These are phyloP conservation scores for Coniella vitis DNA, from an alignment of 2,329 filamentous ascomycete genomes.

Conservation along the genomic window DNA sequence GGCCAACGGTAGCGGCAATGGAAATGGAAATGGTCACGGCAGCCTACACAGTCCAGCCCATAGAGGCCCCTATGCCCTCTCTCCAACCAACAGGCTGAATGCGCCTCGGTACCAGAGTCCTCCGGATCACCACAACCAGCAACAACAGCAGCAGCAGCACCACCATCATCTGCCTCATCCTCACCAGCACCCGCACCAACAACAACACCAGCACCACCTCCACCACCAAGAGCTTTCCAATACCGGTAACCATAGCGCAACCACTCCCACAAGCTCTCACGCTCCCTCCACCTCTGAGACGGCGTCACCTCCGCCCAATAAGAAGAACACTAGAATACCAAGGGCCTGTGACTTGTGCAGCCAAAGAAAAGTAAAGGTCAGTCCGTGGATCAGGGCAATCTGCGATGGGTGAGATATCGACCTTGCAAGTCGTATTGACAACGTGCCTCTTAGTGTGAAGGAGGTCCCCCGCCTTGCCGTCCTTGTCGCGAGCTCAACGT, in stretches of 20 bases:
- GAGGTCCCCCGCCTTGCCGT: slow-evolving; percentile 47
- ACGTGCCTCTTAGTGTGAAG: slow-evolving; percentile 38
- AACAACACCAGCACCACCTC: neutral
- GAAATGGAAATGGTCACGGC: neutral
- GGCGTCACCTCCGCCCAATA: neutral
- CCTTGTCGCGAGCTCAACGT: slow-evolving; percentile 51
- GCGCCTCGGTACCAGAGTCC: neutral
- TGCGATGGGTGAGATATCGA: too few relatives aligned
- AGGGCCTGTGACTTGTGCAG: slow-evolving; percentile 57
- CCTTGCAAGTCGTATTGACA: neutral
- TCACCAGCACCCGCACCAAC: slow-evolving; percentile 1
- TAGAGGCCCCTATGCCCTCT: neutral
- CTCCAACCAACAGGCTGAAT: slow-evolving; percentile 5
- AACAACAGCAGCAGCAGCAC: slow-evolving; percentile 7
- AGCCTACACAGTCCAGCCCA: neutral
- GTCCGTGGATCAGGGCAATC: too few relatives aligned
- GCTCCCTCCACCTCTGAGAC: neutral
- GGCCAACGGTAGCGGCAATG: neutral
- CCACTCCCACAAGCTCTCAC: slow-evolving; percentile 2
- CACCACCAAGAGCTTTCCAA: slow-evolving; percentile 5
- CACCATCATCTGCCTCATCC: slow-evolving; percentile 3
- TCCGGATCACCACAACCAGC: slow-evolving; percentile 12
- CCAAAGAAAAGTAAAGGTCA: slow-evolving; percentile 52
- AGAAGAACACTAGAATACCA: slow-evolving; percentile 48
- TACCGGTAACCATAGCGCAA: slow-evolving; percentile 2